Percentiles rank a stretch among this genome's conserved stretches.
Evolutionary conservation across 2,329 filamentous ascomycete genomes (phyloP).

Genomic region (Aureobasidium sp.): DNA sequence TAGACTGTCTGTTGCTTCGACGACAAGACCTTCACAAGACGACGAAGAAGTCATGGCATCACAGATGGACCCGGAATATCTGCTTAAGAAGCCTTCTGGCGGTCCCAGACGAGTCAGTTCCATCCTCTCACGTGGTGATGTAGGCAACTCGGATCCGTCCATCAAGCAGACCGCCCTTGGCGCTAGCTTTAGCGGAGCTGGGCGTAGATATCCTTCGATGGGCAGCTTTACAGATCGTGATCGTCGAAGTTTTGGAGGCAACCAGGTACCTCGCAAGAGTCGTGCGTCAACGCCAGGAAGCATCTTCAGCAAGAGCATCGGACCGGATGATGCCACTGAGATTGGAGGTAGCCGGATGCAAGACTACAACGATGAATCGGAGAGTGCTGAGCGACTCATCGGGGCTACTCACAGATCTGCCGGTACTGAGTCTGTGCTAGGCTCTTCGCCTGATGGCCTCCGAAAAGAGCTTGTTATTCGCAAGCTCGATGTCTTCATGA

Average conservation of each 20-base stretch:
- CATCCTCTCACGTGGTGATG: constrained; percentile 75
- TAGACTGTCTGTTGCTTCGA: constrained; percentile 27
- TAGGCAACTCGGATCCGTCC: constrained; percentile 48
- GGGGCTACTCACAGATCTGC: constrained; percentile 15
- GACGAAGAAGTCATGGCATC: constrained; percentile 44
- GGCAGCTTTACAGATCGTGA: constrained; percentile 51
- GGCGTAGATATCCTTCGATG: constrained; percentile 66
- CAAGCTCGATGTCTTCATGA: constrained; percentile 22
- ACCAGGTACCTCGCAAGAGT: constrained; percentile 35
- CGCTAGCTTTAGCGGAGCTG: constrained; percentile 43
- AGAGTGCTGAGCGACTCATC: constrained; percentile 13
- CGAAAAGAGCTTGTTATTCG: constrained; percentile 30
- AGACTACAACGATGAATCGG: constrained; percentile 19
- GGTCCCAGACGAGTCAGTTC: constrained; percentile 82
- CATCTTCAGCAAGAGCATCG: constrained; percentile 27
- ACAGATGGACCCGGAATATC: constrained; percentile 44
- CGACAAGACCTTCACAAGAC: constrained; percentile 20
- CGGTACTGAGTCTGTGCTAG: constrained; percentile 21
- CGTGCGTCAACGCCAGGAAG: constrained; percentile 52
- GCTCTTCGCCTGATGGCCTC: constrained; percentile 26
- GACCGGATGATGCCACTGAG: constrained; percentile 29
- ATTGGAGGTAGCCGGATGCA: constrained; percentile 25
- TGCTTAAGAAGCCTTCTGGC: constrained; percentile 44
- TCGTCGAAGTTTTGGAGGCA: constrained; percentile 52
- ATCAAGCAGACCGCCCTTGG: constrained; percentile 25